Percentiles rank a stretch among this genome's conserved stretches.
Evolutionary conservation across 2,329 filamentous ascomycete species (phyloP).

Genomic region (Aschersonia sp.): DNA sequence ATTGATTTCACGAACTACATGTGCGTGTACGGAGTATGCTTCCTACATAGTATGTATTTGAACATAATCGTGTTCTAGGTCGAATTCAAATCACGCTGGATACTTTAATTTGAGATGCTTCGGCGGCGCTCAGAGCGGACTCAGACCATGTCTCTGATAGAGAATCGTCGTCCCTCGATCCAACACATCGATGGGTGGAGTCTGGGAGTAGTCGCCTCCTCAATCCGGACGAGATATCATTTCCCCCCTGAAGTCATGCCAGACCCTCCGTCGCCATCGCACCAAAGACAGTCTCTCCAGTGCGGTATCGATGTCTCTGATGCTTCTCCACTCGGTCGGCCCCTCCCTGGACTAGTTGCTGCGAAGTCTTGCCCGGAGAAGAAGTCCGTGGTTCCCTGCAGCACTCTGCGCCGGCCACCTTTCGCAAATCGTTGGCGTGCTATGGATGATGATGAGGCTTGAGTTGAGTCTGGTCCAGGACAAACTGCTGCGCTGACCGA

Average conservation of each 20-base stretch:
- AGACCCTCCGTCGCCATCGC: neutral
- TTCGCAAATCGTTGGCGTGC: neutral
- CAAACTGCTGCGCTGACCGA: conserved; percentile 2
- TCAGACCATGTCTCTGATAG: neutral
- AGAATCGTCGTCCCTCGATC: neutral
- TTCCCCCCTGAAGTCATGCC: neutral
- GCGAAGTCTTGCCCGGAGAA: neutral
- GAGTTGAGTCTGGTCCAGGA: neutral
- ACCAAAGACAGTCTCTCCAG: neutral
- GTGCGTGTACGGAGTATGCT: no score
- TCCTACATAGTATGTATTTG: no score
- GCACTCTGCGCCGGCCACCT: neutral
- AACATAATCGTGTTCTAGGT: neutral
- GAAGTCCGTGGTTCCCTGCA: neutral
- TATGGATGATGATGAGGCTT: neutral
- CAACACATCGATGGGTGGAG: neutral
- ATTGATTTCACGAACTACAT: no score
- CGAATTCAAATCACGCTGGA: neutral
- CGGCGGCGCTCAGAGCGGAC: neutral
- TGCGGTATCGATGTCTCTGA: neutral
- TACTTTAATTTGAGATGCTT: neutral
- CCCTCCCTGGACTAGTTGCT: neutral
- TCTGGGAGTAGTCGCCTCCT: neutral
- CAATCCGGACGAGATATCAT: neutral
- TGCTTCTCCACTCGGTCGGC: neutral